phyloP scores from a whole-genome alignment of 495 filamentous ascomycete genomes.

The Amniculicola lignicola region DNA sequence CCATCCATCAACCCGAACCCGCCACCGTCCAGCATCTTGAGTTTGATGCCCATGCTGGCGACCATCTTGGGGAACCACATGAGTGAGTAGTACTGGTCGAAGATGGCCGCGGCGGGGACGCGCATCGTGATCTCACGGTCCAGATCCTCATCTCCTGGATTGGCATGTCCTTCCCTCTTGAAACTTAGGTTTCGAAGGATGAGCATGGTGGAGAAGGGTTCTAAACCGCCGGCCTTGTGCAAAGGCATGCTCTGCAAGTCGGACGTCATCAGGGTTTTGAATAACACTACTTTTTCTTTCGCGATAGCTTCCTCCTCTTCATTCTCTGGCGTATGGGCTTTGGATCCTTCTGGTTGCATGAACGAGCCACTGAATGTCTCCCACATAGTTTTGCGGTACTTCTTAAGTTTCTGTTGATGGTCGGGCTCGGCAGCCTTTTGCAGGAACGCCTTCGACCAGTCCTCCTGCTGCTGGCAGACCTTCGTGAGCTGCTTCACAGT shows the following conservation, averaged over 20 bases:
- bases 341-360: neutral
- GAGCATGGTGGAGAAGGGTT: slow-evolving; percentile 3
- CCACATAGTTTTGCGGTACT: neutral
- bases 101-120: slow-evolving; percentile 5
- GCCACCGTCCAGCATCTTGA: slow-evolving; percentile 8
- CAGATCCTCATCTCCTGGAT: neutral
- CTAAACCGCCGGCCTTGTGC: neutral
- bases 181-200: slow-evolving; percentile 10
- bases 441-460: neutral
- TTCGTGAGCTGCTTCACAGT: neutral
- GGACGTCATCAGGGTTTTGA: neutral
- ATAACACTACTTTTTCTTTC: too few relatives aligned
- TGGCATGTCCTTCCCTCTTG: too few relatives aligned
- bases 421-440: neutral
- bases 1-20: neutral
- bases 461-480: neutral
- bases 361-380: neutral
- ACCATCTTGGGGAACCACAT: slow-evolving; percentile 15
- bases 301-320: too few relatives aligned
- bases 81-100: neutral
- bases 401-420: neutral
- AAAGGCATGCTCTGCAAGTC: neutral
- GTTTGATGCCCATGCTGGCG: slow-evolving; percentile 3
- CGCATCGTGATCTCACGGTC: slow-evolving; percentile 1
- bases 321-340: neutral